Percentiles rank a stretch among this genome's conserved stretches.
Conservation (phyloP, 108 stramenopile genomes). For the Asterionellopsis glacialis region DNA sequence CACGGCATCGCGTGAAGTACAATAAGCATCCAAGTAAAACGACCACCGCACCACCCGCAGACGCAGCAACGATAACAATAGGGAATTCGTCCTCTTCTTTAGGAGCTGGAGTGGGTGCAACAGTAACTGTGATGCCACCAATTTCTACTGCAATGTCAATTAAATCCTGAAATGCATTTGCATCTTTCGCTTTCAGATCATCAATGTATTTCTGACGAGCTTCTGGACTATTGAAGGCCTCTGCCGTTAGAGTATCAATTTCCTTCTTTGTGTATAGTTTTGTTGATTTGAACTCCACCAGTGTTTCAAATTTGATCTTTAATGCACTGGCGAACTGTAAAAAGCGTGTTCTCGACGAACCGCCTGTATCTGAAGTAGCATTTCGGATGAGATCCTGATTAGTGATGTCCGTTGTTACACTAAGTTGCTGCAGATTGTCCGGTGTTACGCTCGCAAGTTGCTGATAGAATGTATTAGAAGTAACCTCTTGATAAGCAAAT, state of each 20-base stretch:
- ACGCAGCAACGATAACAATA: conserved; percentile 25
- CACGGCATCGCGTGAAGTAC: not conserved
- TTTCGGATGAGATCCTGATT: not conserved
- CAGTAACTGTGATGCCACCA: not conserved
- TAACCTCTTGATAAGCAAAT: conserved; percentile 3
- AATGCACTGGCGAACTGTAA: not conserved
- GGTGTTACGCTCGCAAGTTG: not conserved
- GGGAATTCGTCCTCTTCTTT: not conserved
- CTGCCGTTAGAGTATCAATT: conserved; percentile 14
- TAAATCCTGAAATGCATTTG: conserved; percentile 4
- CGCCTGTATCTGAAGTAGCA: not conserved
- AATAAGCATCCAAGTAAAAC: conserved; percentile 14
- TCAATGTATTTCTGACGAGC: conserved; percentile 16
- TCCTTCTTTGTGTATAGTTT: conserved; percentile 7
- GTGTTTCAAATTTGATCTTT: conserved; percentile 15
- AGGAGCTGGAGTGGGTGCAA: not conserved
- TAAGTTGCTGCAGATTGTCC: not conserved
- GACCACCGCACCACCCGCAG: conserved; percentile 32
- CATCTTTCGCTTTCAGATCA: conserved; percentile 12
- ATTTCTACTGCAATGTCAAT: conserved; percentile 4
- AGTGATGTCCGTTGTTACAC: not conserved
- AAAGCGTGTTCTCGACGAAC: not conserved
- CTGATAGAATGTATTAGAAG: not conserved
- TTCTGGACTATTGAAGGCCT: conserved; percentile 19
- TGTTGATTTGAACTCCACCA: conserved; percentile 14